These are phyloP conservation scores for Epichloe brachyelytri DNA, from an alignment of 2,329 filamentous ascomycete species.

Conservation along the genomic window DNA sequence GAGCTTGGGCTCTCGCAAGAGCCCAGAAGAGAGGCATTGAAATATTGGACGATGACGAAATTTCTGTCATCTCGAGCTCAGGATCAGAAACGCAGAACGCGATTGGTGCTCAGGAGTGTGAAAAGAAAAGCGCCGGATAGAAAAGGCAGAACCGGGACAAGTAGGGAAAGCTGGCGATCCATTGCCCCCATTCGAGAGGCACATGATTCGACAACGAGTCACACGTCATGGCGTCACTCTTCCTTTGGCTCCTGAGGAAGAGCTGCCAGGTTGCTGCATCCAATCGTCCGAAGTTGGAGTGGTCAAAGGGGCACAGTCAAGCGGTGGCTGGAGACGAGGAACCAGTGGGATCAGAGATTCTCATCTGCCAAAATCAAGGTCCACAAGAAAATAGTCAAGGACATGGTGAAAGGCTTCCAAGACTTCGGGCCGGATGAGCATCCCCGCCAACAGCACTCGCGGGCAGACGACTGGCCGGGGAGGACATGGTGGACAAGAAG, in stretches of 20 bases:
- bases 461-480: conserved; percentile 43
- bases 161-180: conserved; percentile 81
- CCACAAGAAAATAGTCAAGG: conserved; percentile 59
- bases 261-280: conserved; percentile 54
- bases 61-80: conserved; percentile 60
- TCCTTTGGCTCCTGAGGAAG: conserved; percentile 48
- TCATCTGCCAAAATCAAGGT: conserved; percentile 55
- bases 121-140: conserved; percentile 8
- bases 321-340: conserved; percentile 71
- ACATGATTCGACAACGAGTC: conserved; percentile 88
- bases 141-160: conserved; percentile 17
- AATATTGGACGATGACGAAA: conserved; percentile 64
- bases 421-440: conserved; percentile 57
- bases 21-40: conserved; percentile 72
- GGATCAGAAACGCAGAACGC: conserved; percentile 21
- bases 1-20: conserved; percentile 76
- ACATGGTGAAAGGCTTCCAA: conserved; percentile 59
- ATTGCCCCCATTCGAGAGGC: conserved; percentile 62
- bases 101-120: conserved; percentile 11
- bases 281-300: conserved; percentile 56
- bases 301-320: conserved; percentile 65
- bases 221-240: conserved; percentile 65
- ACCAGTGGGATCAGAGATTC: conserved; percentile 62
- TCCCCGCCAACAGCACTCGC: conserved; percentile 79
- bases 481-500: conserved; percentile 32